Evolutionary conservation across 2,329 filamentous ascomycete species (phyloP), one percentile per base, ranked within the genome.

Genomic region (Blumeria graminis): DNA sequence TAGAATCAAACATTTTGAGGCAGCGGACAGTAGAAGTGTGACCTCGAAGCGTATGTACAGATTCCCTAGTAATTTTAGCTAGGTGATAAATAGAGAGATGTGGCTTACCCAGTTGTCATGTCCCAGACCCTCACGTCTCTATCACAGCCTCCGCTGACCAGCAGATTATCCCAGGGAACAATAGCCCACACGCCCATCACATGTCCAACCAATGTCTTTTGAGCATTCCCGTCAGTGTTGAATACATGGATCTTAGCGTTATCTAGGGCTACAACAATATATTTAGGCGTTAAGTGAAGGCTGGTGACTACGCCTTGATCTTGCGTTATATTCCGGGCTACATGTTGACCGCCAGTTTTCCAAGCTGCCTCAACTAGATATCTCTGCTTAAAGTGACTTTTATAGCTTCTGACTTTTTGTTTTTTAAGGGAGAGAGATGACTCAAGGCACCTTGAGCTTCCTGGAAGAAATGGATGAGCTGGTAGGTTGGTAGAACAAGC

Each of bases 141-240:
- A 71, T 98, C 92, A 67, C 92, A 98, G 6, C 92, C 92, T 63
- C 92, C 92, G 35, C 88, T 95, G 58, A 98, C 92, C 59, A 98
- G 75, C 56, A 86, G 84, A 67, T 98, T 90, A 58, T 86, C 90
- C 86, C 89, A 95, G 6, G 92, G 92, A 28, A 98, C 88, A 90
- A 98, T 96, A 53, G 92, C 92, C 92, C 92, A 98, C 18, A 98
- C 92, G 43, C 92, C 92, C 92, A 98, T 98, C 48, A 96, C 86
- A 71, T 98, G 92, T 10, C 92, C 92, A 65, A 92, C 84, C 33
- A 98, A 72, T 1, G 87, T 94, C 67, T 88, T 86, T 63, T 94
- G 81, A 61, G 87, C 81, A 62, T 88, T 82, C 36, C 92, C 92
- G 62, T 92, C 80, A 0, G 87, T 89, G 67, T 96, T 86, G 66